Percentiles rank a stretch among this genome's conserved stretches.
Conservation (phyloP, 2,329 filamentous ascomycete genomes). For the Claviceps spartinae region DNA sequence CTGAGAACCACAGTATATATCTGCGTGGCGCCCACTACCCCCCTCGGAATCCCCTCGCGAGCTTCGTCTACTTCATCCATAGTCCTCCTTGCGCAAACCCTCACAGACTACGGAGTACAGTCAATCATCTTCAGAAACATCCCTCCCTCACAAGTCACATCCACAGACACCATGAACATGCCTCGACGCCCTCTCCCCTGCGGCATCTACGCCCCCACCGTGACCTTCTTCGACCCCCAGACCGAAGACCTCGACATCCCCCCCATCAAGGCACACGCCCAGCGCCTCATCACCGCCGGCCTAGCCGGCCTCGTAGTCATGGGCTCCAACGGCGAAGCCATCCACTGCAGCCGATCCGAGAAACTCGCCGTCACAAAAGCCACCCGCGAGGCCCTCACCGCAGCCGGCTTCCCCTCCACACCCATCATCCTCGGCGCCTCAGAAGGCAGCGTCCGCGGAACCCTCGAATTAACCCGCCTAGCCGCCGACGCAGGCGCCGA, state of each 20-base stretch:
- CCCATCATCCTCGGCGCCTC: constrained; percentile 74
- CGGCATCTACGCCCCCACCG: constrained; percentile 77
- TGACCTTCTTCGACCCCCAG: constrained; percentile 77
- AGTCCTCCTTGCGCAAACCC: background rate
- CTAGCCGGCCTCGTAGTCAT: constrained; percentile 73
- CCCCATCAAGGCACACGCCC: constrained; percentile 66
- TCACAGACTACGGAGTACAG: background rate
- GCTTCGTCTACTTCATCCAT: background rate
- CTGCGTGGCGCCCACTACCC: too few species aligned
- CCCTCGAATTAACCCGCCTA: constrained; percentile 59
- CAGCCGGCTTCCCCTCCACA: constrained; percentile 60
- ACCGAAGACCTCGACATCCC: constrained; percentile 77
- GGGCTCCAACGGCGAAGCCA: constrained; percentile 84
- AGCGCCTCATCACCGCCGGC: constrained; percentile 62
- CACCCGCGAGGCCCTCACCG: constrained; percentile 69
- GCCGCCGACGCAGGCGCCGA: constrained; percentile 59
- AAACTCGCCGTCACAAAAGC: constrained; percentile 62
- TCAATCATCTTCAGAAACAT: background rate
- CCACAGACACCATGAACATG: background rate
- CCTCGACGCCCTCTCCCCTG: constrained; percentile 41
- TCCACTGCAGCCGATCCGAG: constrained; percentile 68
- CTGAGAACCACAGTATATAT: too few species aligned
- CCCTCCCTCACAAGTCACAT: background rate
- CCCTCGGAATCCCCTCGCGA: too few species aligned
- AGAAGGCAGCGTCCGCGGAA: constrained; percentile 68